Percentiles rank a stretch among this genome's conserved stretches.
These are phyloP conservation scores for Fusarium nygamai DNA, from an alignment of 2,329 filamentous ascomycete genomes.

Conservation along the genomic window DNA sequence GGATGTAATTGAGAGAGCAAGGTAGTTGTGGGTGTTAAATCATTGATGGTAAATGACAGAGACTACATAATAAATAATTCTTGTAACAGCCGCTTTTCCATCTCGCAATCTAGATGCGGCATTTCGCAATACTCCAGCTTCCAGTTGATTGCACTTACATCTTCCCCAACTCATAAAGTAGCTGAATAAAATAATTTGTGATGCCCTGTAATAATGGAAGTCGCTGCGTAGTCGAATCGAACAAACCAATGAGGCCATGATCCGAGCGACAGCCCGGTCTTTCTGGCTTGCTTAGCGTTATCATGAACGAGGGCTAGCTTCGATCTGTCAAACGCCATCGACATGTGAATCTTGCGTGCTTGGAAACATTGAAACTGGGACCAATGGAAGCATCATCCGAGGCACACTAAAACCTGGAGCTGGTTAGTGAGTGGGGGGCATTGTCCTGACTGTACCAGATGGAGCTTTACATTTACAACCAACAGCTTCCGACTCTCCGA, in stretches of 20 bases:
- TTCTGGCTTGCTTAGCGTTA: not conserved
- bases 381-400: conserved; percentile 3
- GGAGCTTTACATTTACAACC: not conserved
- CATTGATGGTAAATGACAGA: not conserved
- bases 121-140: not conserved
- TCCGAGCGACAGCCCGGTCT: not conserved
- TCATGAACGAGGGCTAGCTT: not conserved
- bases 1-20: not conserved
- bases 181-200: not conserved
- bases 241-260: not conserved
- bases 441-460: not conserved
- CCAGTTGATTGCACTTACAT: not conserved
- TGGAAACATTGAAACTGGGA: not conserved
- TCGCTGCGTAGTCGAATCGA: not conserved
- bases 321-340: not conserved
- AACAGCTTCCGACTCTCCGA: not conserved
- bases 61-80: not conserved
- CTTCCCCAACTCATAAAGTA: not conserved
- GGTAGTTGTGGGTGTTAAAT: not conserved
- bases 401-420: not conserved
- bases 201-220: not conserved
- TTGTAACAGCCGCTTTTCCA: not conserved
- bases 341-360: conserved; percentile 6
- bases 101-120: not conserved
- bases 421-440: not conserved